These are phyloP conservation scores for Ilyonectria sp. DNA, from an alignment of 2,329 filamentous ascomycete species.

Conservation along the genomic window DNA sequence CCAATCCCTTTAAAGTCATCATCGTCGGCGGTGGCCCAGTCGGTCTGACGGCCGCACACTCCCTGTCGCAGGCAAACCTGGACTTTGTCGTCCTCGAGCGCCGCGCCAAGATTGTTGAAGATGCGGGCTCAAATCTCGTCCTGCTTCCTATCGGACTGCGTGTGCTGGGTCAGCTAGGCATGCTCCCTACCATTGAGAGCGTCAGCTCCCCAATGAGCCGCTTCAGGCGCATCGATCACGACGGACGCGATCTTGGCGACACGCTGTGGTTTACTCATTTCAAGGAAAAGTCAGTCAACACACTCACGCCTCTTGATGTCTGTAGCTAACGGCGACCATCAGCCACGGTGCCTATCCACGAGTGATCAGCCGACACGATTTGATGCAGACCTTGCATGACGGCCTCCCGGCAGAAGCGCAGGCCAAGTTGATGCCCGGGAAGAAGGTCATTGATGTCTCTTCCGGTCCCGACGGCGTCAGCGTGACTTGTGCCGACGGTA, in stretches of 20 bases:
- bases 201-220: constrained; percentile 41
- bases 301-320: neutral
- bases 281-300: constrained; percentile 44
- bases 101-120: constrained; percentile 43
- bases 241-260: constrained; percentile 27
- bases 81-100: constrained; percentile 58
- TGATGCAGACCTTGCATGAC: constrained; percentile 24
- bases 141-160: constrained; percentile 49
- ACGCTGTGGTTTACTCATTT: constrained; percentile 39
- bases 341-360: constrained; percentile 46
- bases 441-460: constrained; percentile 39
- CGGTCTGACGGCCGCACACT: constrained; percentile 47
- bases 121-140: constrained; percentile 50
- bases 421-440: constrained; percentile 22
- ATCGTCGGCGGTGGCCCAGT: constrained; percentile 49
- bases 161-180: constrained; percentile 52
- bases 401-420: constrained; percentile 20
- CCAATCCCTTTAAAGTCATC: constrained; percentile 42
- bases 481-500: constrained; percentile 40
- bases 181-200: constrained; percentile 40
- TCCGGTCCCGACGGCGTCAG: constrained; percentile 23
- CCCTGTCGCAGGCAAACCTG: constrained; percentile 49
- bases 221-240: constrained; percentile 19
- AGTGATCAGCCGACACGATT: constrained; percentile 49
- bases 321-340: neutral